Evolutionary conservation across 2,329 filamentous ascomycete genomes (phyloP).

Genomic region (Pseudogymnoascus verrucosus): DNA sequence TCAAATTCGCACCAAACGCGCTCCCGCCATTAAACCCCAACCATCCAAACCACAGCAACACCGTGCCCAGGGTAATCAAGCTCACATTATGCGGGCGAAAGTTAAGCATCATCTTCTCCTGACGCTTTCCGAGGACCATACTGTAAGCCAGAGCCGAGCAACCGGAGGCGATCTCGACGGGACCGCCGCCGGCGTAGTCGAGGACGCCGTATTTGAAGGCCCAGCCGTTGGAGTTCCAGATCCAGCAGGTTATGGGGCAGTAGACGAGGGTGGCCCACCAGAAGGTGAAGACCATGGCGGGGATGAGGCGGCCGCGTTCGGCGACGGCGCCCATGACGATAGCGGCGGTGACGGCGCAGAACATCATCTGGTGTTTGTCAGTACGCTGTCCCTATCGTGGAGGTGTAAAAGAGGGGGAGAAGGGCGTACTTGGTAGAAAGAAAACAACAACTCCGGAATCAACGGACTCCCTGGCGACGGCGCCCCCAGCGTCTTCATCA

Average conservation of each 20-base stretch:
- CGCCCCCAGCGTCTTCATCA: slow-evolving; percentile 72
- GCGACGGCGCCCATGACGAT: slow-evolving; percentile 89
- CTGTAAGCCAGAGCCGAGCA: slow-evolving; percentile 92
- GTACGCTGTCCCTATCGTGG: not conserved
- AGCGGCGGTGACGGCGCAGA: slow-evolving; percentile 84
- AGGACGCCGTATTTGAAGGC: slow-evolving; percentile 82
- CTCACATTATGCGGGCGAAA: slow-evolving; percentile 99
- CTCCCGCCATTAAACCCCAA: slow-evolving; percentile 98
- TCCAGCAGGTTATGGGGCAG: slow-evolving; percentile 94
- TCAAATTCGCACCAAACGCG: slow-evolving; percentile 85
- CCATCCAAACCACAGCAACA: slow-evolving; percentile 98
- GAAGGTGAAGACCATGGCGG: slow-evolving; percentile 91
- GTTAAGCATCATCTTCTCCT: slow-evolving; percentile 99
- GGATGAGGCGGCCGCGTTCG: slow-evolving; percentile 86
- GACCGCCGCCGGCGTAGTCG: slow-evolving; percentile 93
- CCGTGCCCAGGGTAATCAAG: slow-evolving; percentile 87
- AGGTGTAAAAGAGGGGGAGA: not conserved
- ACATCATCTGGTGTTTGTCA: slow-evolving; percentile 69
- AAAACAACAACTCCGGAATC: slow-evolving; percentile 82
- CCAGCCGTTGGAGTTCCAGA: slow-evolving; percentile 94
- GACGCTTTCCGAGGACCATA: slow-evolving; percentile 86
- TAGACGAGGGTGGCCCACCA: slow-evolving; percentile 97
- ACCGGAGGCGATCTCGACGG: slow-evolving; percentile 94
- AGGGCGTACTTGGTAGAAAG: slow-evolving; percentile 73
- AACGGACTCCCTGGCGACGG: slow-evolving; percentile 86